Evolutionary conservation across 495 filamentous ascomycete species (phyloP).

Genomic region (Friedmanniomyces endolithicus): DNA sequence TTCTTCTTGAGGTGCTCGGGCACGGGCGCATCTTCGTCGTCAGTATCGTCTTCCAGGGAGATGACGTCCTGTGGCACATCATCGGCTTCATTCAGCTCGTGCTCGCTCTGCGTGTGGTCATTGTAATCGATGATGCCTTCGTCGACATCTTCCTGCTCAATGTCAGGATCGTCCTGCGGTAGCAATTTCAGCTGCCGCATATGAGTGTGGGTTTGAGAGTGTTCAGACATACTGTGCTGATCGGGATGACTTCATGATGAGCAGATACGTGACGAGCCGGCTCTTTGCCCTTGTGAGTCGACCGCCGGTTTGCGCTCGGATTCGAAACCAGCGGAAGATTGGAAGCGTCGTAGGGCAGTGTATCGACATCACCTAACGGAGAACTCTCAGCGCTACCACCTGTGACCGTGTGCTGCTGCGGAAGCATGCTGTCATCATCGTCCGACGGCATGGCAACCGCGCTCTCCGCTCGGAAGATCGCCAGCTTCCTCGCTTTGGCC

Average conservation of each 20-base stretch:
- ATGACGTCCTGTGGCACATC: slow-evolving; percentile 1
- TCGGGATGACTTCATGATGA: not conserved
- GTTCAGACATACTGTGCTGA: not conserved
- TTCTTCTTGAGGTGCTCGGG: not conserved
- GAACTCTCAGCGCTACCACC: not conserved
- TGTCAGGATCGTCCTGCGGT: not conserved
- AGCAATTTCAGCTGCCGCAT: not conserved
- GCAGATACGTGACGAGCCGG: not conserved
- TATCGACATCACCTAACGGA: not conserved
- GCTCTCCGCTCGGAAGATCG: no score
- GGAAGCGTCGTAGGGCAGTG: not conserved
- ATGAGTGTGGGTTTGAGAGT: not conserved
- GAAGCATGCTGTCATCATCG: no score
- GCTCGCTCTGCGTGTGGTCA: not conserved
- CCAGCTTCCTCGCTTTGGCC: no score
- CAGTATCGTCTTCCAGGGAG: not conserved
- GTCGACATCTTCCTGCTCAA: not conserved
- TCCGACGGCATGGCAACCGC: no score
- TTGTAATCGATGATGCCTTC: slow-evolving; percentile 5
- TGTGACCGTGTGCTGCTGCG: not conserved
- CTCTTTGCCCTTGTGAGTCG: not conserved
- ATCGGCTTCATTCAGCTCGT: not conserved
- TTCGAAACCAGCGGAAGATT: not conserved
- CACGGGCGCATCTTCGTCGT: not conserved
- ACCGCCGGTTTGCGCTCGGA: not conserved